Percentiles rank a stretch among this genome's conserved stretches.
Conservation (phyloP, 2,329 filamentous ascomycete species). For the Blastomyces parvus region DNA sequence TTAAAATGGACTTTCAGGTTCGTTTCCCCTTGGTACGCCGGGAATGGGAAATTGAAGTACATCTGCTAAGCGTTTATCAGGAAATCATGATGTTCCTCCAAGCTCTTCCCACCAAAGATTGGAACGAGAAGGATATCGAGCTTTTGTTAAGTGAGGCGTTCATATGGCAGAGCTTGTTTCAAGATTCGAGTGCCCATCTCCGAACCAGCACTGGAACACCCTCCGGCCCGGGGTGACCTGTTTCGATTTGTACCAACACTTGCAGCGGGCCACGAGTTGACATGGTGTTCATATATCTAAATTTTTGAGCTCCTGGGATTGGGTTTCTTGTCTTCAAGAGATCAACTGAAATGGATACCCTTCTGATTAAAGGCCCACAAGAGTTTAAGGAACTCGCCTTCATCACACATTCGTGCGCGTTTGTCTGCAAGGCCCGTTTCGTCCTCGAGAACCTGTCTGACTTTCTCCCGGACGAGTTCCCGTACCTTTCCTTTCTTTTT, state of each 20-base stretch:
- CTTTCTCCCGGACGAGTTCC: conserved; percentile 75
- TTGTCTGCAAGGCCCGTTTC: conserved; percentile 72
- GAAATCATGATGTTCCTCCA: conserved; percentile 99
- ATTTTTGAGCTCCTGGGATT: background rate
- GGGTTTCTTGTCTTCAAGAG: background rate
- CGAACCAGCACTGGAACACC: conserved; percentile 29
- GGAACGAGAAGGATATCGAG: conserved; percentile 98
- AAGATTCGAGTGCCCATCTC: conserved; percentile 85
- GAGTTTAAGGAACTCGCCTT: conserved; percentile 80
- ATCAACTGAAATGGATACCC: conserved; percentile 78
- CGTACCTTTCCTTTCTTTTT: conserved; percentile 72
- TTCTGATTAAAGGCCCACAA: conserved; percentile 80
- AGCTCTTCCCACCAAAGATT: conserved; percentile 79
- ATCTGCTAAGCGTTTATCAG: conserved; percentile 37
- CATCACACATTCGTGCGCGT: conserved; percentile 76
- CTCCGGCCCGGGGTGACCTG: conserved; percentile 23
- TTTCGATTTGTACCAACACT: background rate
- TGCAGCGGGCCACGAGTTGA: conserved; percentile 1
- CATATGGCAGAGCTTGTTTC: conserved; percentile 97
- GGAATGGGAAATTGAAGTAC: background rate
- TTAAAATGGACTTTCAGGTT: conserved; percentile 85
- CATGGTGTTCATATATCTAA: conserved; percentile 1
- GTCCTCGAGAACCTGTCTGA: conserved; percentile 72
- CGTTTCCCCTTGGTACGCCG: conserved; percentile 9
- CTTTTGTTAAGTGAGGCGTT: conserved; percentile 91